phyloP scores from a whole-genome alignment of 352 stramenopile species.

The Phytophthora syringae region DNA sequence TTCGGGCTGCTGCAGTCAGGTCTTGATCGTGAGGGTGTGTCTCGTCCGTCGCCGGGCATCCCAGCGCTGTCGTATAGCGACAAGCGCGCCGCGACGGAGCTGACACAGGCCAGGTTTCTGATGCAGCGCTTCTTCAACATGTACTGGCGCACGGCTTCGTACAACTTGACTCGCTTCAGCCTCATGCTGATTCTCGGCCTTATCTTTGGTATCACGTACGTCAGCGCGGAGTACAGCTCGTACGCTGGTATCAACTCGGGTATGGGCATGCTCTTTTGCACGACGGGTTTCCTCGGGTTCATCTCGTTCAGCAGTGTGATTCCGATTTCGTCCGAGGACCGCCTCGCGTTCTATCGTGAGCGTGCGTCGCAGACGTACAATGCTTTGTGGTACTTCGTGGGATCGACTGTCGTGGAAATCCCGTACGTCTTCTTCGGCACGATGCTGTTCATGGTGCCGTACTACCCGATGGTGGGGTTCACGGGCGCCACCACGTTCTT shows the following conservation, averaged over 20 bases:
- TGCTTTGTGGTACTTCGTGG: constrained; percentile 30
- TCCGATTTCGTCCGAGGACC: constrained; percentile 19
- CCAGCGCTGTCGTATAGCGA: constrained; percentile 39
- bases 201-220: constrained; percentile 78
- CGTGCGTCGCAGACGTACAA: constrained; percentile 26
- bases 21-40: constrained; percentile 39
- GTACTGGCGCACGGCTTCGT: constrained; percentile 76
- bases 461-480: constrained; percentile 31
- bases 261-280: constrained; percentile 80
- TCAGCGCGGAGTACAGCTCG: constrained; percentile 45
- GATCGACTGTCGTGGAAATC: constrained; percentile 19
- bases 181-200: constrained; percentile 68
- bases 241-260: constrained; percentile 47
- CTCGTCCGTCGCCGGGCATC: constrained; percentile 28
- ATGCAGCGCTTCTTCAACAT: constrained; percentile 60
- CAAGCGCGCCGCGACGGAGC: constrained; percentile 37
- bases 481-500: constrained; percentile 57
- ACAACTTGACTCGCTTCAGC: constrained; percentile 51
- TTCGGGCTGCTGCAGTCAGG: constrained; percentile 32
- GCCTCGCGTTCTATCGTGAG: constrained; percentile 24
- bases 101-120: constrained; percentile 42
- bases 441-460: constrained; percentile 25
- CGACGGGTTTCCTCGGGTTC: constrained; percentile 66
- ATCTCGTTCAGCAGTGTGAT: constrained; percentile 26
- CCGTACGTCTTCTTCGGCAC: constrained; percentile 19